Base-by-base conservation (phyloP, 2,329 filamentous ascomycete genomes). In the Juglanconis oblonga region DNA sequence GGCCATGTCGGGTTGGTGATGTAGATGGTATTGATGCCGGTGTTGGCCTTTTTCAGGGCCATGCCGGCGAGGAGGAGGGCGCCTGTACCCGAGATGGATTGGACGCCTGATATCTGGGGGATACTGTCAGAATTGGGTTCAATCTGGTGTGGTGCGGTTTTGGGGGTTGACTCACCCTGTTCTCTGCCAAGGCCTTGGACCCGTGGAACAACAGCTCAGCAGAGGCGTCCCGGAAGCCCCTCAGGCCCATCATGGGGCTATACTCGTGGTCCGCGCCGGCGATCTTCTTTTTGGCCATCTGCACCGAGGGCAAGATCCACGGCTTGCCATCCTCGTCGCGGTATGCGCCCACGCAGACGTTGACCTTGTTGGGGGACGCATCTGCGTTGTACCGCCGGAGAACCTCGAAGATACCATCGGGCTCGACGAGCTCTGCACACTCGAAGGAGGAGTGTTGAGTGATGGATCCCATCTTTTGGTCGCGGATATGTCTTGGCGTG, bases 1-100 rank as follows among this genome's bases (percentile, higher is more conserved):
- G 70, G 70, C 75, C 75, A 79, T 0, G 76, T 77, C 1, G 76
- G 76, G 1, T 74, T 69, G 0, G 75, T 73, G 32, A 78, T 73
- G 55, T 71, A 74, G 13, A 78, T 65, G 3, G 66, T 71, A 31
- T 66, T 67, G 0, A 69, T 67, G 2, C 64, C 64, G 0, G 67
- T 60, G 9, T 63, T 64, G 14, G 67, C 67, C 47, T 70, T 67
- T 14, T 62, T 66, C 3, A 77, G 63, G 3, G 70, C 64, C 10
- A 73, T 66, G 1, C 70, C 76, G 0, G 70, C 72, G 1, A 77
- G 66, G 1, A 73, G 65, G 5, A 75, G 68, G 4, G 76, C 73
- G 11, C 76, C 76, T 1, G 76, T 78, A 2, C 76, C 76, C 0
- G 76, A 77, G 6, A 78, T 63, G 0, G 74, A 69, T 35, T 78